A percentile compares a stretch with the other conserved stretches of the same genome.
These are phyloP conservation scores for Conticribra guillardii DNA, from an alignment of 108 stramenopile species.

Conservation along the genomic window DNA sequence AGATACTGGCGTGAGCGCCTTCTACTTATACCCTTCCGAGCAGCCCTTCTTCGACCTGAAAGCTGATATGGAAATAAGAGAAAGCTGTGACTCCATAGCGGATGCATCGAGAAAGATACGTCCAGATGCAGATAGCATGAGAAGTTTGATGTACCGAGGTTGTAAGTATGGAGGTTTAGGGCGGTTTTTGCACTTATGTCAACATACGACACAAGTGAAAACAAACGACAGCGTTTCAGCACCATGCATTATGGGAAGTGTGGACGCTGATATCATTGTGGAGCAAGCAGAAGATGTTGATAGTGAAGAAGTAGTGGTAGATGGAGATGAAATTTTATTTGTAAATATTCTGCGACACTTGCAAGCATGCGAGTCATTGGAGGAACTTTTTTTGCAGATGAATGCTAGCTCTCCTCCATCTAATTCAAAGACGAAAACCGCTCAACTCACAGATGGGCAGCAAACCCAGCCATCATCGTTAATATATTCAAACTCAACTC, in stretches of 20 bases:
- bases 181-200: background rate
- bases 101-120: constrained; percentile 12
- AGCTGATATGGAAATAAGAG: constrained; percentile 21
- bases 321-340: too few relatives aligned
- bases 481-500: too few relatives aligned
- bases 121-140: constrained; percentile 9
- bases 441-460: too few relatives aligned
- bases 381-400: constrained; percentile 23
- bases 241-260: too few relatives aligned
- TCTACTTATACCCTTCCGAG: constrained; percentile 13
- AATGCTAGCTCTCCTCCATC: background rate
- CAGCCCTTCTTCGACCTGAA: constrained; percentile 15
- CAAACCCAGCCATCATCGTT: background rate
- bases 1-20: background rate
- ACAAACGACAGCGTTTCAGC: background rate
- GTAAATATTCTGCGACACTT: constrained; percentile 15
- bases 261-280: too few relatives aligned
- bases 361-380: constrained; percentile 1
- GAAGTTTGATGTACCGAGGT: constrained; percentile 19
- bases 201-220: background rate
- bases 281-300: too few relatives aligned
- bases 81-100: background rate
- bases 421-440: background rate
- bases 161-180: constrained; percentile 7
- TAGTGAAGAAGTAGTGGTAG: too few relatives aligned